A percentile compares a stretch with the other conserved stretches of the same genome.
Conservation (phyloP, 129 eudicot genomes). For the Flaveria ramosissima region DNA sequence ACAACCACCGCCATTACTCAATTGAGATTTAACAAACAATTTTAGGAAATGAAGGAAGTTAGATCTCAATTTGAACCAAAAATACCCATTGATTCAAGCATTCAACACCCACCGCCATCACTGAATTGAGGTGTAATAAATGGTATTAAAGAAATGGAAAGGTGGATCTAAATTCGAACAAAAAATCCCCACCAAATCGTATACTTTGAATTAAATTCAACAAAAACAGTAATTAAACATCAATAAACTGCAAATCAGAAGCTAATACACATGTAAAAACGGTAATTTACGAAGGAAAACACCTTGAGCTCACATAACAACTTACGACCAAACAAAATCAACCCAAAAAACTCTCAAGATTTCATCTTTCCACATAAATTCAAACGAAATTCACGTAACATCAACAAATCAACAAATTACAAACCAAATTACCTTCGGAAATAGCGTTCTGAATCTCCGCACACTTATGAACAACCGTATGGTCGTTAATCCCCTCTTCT, state of each 20-base stretch:
- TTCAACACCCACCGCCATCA: conserved; percentile 37
- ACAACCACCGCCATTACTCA: conserved; percentile 36
- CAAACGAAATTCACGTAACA: not conserved
- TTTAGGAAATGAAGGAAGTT: conserved; percentile 9
- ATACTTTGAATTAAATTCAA: not conserved
- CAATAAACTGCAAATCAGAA: no score
- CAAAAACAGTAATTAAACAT: not conserved
- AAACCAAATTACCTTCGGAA: conserved; percentile 49
- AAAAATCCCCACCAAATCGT: conserved; percentile 14
- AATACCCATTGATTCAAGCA: conserved; percentile 8
- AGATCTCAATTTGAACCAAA: conserved; percentile 37
- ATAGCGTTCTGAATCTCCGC: conserved; percentile 76
- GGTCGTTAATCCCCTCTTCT: conserved; percentile 62
- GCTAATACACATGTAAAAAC: no score
- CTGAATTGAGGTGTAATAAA: not conserved
- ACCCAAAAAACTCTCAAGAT: not conserved
- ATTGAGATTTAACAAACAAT: not conserved
- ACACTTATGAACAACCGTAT: conserved; percentile 52
- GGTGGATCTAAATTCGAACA: conserved; percentile 34
- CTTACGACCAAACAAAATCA: no score
- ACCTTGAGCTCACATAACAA: conserved; percentile 4
- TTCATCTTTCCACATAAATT: not conserved
- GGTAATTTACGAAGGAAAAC: not conserved
- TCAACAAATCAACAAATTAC: not conserved
- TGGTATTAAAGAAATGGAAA: not conserved